Conservation (phyloP, 371 early-diverging fungal genomes). For the Saksenaea vasiformis region DNA sequence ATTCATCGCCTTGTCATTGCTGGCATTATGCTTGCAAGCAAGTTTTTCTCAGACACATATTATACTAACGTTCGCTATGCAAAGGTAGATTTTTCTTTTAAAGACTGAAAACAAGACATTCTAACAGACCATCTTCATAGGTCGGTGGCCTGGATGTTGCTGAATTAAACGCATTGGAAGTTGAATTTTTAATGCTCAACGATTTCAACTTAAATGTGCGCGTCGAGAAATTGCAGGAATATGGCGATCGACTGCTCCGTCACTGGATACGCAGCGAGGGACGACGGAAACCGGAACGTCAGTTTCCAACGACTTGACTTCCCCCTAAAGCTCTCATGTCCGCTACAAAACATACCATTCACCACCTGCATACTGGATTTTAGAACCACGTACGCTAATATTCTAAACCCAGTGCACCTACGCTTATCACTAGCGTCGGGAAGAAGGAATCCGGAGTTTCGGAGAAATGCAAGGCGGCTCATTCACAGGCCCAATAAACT, state of each 20-base stretch:
- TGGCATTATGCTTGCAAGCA: conserved; percentile 73
- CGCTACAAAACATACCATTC: neutral
- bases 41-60: conserved; percentile 83
- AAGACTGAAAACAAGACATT: neutral
- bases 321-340: too few species aligned
- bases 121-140: conserved; percentile 29
- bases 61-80: conserved; percentile 83
- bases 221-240: conserved; percentile 76
- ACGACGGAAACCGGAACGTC: conserved; percentile 8
- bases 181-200: conserved; percentile 78
- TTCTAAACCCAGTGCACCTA: neutral
- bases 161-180: conserved; percentile 89
- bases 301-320: neutral
- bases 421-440: neutral
- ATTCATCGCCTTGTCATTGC: conserved; percentile 84
- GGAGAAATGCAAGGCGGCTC: neutral
- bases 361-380: neutral
- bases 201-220: conserved; percentile 77
- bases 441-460: neutral
- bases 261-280: conserved; percentile 34
- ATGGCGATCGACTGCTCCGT: conserved; percentile 54
- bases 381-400: too few species aligned
- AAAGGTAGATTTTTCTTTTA: conserved; percentile 44
- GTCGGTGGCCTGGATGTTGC: conserved; percentile 91
- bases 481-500: neutral